Conservation (phyloP, 768 basidiomycete genomes). For the Russula foetens region DNA sequence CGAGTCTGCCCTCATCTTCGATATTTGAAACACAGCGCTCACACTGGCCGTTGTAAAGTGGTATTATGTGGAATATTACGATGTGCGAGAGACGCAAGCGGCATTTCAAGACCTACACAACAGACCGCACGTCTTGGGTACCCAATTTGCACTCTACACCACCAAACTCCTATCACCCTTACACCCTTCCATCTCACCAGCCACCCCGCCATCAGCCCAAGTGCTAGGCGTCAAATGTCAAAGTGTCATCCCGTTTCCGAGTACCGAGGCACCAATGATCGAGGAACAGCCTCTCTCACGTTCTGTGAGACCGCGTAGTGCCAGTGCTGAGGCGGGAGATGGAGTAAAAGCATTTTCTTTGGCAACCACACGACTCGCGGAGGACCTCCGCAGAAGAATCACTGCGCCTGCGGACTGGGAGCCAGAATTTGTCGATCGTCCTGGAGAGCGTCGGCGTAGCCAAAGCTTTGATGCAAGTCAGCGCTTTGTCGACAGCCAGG, state of each 20-base stretch:
- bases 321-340: conserved; percentile 20
- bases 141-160: conserved; percentile 15
- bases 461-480: conserved; percentile 16
- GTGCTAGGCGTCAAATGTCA: neutral
- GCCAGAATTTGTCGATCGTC: conserved; percentile 5
- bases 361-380: conserved; percentile 13
- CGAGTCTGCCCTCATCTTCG: neutral
- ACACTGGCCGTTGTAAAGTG: conserved; percentile 23
- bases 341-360: conserved; percentile 20
- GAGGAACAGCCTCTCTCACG: neutral
- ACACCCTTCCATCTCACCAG: neutral
- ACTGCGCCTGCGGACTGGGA: conserved; percentile 12
- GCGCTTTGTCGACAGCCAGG: neutral
- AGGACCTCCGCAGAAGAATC: conserved; percentile 16
- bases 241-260: conserved; percentile 17
- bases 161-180: conserved; percentile 7
- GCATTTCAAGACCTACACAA: conserved; percentile 47
- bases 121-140: conserved; percentile 18
- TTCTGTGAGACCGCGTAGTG: conserved; percentile 17
- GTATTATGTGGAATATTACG: conserved; percentile 61
- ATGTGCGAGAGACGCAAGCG: conserved; percentile 46
- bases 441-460: conserved; percentile 18
- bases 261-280: neutral
- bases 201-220: neutral
- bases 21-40: neutral